A percentile compares a stretch with the other conserved stretches of the same genome.
Evolutionary conservation across 768 basidiomycete species (phyloP).

Genomic region (Coprinellus micaceus): DNA sequence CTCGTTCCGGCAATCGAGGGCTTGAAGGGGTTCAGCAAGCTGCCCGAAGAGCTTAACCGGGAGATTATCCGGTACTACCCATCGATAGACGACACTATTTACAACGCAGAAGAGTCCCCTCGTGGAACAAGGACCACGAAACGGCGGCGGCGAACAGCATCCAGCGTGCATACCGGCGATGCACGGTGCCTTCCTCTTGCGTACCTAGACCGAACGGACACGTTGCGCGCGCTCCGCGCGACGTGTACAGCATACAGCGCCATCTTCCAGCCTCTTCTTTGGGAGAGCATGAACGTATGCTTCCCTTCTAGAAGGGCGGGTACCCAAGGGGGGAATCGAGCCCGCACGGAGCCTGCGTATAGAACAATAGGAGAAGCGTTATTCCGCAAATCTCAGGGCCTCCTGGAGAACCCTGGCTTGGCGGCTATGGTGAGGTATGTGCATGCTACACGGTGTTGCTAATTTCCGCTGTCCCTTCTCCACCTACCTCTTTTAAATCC

Average conservation of each 20-base stretch:
- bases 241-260: not conserved
- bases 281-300: constrained; percentile 1
- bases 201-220: not conserved
- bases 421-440: not conserved
- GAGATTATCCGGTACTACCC: not conserved
- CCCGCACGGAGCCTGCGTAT: not conserved
- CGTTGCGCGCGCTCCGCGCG: not conserved
- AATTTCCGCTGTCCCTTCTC: not conserved
- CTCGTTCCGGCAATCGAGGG: not conserved
- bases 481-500: not conserved
- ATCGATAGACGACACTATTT: not conserved
- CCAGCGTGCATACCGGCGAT: too few relatives aligned
- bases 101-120: not conserved
- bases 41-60: not conserved
- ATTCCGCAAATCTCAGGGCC: constrained; percentile 1
- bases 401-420: not conserved
- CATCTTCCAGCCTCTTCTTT: constrained; percentile 1
- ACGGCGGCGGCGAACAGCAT: too few relatives aligned
- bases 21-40: not conserved
- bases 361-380: not conserved
- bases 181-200: not conserved
- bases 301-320: not conserved
- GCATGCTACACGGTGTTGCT: not conserved
- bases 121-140: not conserved
- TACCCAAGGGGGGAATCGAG: not conserved